Base-by-base conservation (phyloP, 257 asterid genomes). In the Penstemon davidsonii region DNA sequence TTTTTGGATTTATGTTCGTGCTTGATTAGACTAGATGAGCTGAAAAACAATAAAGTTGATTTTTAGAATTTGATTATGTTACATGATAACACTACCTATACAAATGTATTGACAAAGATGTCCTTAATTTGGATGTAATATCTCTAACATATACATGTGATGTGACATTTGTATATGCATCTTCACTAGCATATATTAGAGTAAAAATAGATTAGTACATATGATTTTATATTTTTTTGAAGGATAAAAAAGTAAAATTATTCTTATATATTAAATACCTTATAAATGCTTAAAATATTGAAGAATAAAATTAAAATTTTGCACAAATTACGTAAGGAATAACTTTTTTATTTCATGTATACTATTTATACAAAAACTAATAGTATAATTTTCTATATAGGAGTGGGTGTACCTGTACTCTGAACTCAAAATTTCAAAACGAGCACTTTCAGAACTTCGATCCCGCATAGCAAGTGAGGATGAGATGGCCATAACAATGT, bases 381-480 rank as follows among this genome's bases (percentile, higher is more conserved):
- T 15, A 49, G 64, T 42, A 59, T 39, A 37, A 54, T 66, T 56
- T 42, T 52, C 55, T 8, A 19, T 47, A 61, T 25, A 80, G 52
- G 60, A 44, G 67, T 68, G 58, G 59, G 39, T 33, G 64, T 71
- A 94, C 99, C 99, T 94, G 92, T 84, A 82, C 45, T 83, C 85
- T 65, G 99, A 89, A 42, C 82, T 84, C 82, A 94, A 75, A 62
- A 94, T 77, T 75, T 94, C 99, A 84, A 94, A 91, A 67, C 89
- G 97, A 66, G 99, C 99, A 84, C 95, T 70, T 69, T 94, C 99
- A 60, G 97, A 86, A 64, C 85, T 86, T 63, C 97, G 87, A 59
- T 91, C 97, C 75, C 99, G 80, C 59, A 76, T 72, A 60, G 96
- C 77, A 73, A 79, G 84, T 64, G 99, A 94, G 78, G 97, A 94